Evolutionary conservation across 331 rosid species (phyloP).

Genomic region (Spiraea crenata): DNA sequence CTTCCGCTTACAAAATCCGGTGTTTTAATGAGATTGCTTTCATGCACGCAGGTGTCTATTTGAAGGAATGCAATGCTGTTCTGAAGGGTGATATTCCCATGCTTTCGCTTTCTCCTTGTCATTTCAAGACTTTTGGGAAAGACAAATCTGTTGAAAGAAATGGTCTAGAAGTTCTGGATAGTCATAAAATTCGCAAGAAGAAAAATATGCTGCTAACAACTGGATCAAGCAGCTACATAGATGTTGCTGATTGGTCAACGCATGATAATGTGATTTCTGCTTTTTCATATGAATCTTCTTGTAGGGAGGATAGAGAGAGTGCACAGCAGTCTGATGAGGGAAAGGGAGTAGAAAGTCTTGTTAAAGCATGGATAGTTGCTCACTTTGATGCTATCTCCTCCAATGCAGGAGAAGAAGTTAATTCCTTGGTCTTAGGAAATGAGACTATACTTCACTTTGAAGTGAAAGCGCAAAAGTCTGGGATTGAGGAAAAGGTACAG

Average conservation of each 20-base stretch:
- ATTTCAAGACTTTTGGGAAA: slow-evolving; percentile 49
- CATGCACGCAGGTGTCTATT: slow-evolving; percentile 72
- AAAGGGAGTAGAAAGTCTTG: slow-evolving; percentile 60
- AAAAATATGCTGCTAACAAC: slow-evolving; percentile 46
- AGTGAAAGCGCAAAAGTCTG: slow-evolving; percentile 41
- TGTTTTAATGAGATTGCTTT: slow-evolving; percentile 29
- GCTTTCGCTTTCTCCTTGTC: slow-evolving; percentile 70
- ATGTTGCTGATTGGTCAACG: slow-evolving; percentile 55
- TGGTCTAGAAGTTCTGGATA: slow-evolving; percentile 47
- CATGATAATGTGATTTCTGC: slow-evolving; percentile 52
- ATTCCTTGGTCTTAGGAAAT: slow-evolving; percentile 54
- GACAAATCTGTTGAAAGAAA: slow-evolving; percentile 48
- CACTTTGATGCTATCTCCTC: slow-evolving; percentile 69
- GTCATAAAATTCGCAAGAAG: slow-evolving; percentile 37
- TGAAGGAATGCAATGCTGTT: slow-evolving; percentile 50
- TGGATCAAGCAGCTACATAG: slow-evolving; percentile 44
- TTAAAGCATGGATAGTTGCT: slow-evolving; percentile 63
- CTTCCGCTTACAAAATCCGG: slow-evolving; percentile 5
- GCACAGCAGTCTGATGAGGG: slow-evolving; percentile 38
- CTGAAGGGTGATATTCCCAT: slow-evolving; percentile 52
- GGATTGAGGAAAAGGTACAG: slow-evolving; percentile 38
- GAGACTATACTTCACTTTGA: slow-evolving; percentile 75
- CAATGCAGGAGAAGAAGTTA: slow-evolving; percentile 51
- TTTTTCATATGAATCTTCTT: slow-evolving; percentile 48
- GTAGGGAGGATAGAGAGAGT: slow-evolving; percentile 43